These are phyloP conservation scores for Populus alba DNA, from an alignment of 345 rosid genomes.

Conservation along the genomic window DNA sequence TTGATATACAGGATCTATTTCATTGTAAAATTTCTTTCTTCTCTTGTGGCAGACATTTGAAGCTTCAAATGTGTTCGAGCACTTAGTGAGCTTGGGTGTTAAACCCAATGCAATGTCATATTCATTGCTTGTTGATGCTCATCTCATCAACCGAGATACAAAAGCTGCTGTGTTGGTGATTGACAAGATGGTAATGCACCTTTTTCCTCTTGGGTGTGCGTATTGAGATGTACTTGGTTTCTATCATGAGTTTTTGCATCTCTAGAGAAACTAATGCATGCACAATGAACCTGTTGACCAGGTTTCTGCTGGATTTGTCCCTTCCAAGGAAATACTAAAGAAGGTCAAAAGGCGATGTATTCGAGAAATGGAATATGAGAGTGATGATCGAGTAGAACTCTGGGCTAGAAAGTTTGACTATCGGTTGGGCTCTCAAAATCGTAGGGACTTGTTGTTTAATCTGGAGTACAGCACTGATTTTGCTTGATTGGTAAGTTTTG, in stretches of 20 bases:
- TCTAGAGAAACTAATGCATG: not conserved
- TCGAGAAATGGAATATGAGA: slow-evolving; percentile 74
- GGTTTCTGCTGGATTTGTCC: slow-evolving; percentile 74
- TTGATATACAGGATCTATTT: slow-evolving; percentile 5
- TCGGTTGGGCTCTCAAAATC: slow-evolving; percentile 65
- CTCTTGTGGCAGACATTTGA: slow-evolving; percentile 64
- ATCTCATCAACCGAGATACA: slow-evolving; percentile 79
- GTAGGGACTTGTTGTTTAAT: slow-evolving; percentile 69
- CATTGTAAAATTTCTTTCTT: slow-evolving; percentile 11
- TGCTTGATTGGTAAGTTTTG: slow-evolving; percentile 34
- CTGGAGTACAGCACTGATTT: slow-evolving; percentile 60
- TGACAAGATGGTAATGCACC: slow-evolving; percentile 64
- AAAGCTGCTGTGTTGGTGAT: slow-evolving; percentile 67
- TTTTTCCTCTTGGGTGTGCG: not conserved
- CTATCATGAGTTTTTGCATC: not conserved
- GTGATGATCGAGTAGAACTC: slow-evolving; percentile 51
- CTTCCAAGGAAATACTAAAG: slow-evolving; percentile 73
- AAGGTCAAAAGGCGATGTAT: slow-evolving; percentile 78
- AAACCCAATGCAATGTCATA: slow-evolving; percentile 78
- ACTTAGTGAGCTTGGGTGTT: slow-evolving; percentile 66
- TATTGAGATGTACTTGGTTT: not conserved
- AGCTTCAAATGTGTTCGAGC: slow-evolving; percentile 82
- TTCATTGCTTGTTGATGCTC: slow-evolving; percentile 83
- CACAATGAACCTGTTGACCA: slow-evolving; percentile 28
- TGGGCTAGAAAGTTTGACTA: slow-evolving; percentile 55